These are phyloP conservation scores for Microbotryum lychnidis-dioicae DNA, from an alignment of 1,284 basidiomycete genomes.

Conservation along the genomic window DNA sequence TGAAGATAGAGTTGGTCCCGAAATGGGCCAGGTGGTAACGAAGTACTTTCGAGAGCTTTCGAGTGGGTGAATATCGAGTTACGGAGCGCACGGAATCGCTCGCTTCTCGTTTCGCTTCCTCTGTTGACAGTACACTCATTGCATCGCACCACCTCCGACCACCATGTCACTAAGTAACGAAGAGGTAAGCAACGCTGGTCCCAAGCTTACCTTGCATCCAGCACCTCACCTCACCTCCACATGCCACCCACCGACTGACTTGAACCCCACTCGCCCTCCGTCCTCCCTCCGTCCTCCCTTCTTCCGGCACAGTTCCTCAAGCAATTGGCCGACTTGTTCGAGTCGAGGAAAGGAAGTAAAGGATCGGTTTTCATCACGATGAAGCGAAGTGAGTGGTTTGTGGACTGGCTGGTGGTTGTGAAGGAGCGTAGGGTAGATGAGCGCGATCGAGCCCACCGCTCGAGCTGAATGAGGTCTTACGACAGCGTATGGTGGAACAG, in stretches of 20 bases:
- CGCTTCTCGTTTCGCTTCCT: too few relatives aligned
- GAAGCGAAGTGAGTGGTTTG: not conserved
- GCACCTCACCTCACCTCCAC: not conserved
- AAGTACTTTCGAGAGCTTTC: too few relatives aligned
- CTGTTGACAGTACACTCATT: not conserved
- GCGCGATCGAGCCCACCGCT: too few relatives aligned
- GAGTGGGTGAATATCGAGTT: too few relatives aligned
- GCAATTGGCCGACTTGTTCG: not conserved
- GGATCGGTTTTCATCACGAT: not conserved
- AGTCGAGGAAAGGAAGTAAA: not conserved
- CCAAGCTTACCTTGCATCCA: not conserved
- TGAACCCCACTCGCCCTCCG: too few relatives aligned
- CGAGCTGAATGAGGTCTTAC: too few relatives aligned
- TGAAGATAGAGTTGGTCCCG: not conserved
- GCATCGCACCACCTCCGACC: not conserved
- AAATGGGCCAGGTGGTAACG: too few relatives aligned
- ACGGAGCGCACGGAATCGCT: too few relatives aligned
- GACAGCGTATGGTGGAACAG: too few relatives aligned
- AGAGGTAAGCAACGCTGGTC: not conserved
- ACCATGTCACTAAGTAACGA: not conserved
- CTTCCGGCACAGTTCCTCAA: not conserved
- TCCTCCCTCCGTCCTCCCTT: too few relatives aligned
- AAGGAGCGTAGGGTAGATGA: too few relatives aligned
- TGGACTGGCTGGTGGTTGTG: not conserved
- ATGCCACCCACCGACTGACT: too few relatives aligned